Evolutionary conservation across 2,329 filamentous ascomycete genomes (phyloP).

Genomic region (Colletotrichum sp.): DNA sequence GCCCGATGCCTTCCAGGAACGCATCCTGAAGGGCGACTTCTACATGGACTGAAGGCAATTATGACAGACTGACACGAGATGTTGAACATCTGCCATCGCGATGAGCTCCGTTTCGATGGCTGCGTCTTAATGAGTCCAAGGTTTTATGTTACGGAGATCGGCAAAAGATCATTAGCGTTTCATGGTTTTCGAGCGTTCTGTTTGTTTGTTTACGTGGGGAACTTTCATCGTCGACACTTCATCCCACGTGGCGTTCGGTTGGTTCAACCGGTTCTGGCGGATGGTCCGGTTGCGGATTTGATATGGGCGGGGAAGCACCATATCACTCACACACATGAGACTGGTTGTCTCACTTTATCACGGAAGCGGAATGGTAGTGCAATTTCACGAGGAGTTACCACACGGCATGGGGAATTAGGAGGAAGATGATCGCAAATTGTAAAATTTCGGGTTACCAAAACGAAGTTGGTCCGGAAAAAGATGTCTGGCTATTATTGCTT

Average conservation of each 20-base stretch:
- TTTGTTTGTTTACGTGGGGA: background rate
- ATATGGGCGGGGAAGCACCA: background rate
- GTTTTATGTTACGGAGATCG: background rate
- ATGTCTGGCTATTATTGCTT: slow-evolving; percentile 7
- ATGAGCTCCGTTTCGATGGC: background rate
- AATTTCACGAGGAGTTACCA: slow-evolving; percentile 15
- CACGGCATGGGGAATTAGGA: background rate
- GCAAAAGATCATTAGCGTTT: slow-evolving; percentile 11
- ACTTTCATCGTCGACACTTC: background rate
- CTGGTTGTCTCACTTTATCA: slow-evolving; percentile 8
- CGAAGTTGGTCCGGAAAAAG: slow-evolving; percentile 8
- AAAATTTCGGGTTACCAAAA: background rate
- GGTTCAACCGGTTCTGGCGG: background rate
- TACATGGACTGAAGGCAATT: slow-evolving; percentile 83
- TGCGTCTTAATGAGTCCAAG: background rate
- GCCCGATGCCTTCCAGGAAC: slow-evolving; percentile 94
- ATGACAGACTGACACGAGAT: background rate
- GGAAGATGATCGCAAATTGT: slow-evolving; percentile 12
- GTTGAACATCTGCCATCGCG: background rate
- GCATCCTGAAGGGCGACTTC: slow-evolving; percentile 96
- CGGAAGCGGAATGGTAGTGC: slow-evolving; percentile 12
- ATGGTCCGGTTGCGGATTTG: slow-evolving; percentile 6
- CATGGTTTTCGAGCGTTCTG: background rate
- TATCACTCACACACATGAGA: slow-evolving; percentile 9
- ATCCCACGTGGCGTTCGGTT: slow-evolving; percentile 13